phyloP scores from a whole-genome alignment of 352 stramenopile genomes.

The Phytophthora podocarpi region DNA sequence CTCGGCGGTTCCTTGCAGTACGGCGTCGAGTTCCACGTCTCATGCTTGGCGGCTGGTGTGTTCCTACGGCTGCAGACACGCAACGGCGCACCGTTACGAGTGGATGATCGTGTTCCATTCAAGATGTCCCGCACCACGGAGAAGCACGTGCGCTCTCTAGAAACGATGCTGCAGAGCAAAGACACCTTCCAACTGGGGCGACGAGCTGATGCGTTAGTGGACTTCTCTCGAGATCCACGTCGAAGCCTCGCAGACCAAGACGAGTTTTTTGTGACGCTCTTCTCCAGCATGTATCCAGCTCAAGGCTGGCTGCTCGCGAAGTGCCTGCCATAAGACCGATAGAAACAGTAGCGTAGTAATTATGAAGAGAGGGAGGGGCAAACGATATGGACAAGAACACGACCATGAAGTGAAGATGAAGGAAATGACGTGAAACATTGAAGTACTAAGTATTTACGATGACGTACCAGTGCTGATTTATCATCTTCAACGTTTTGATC shows the following conservation, averaged over 20 bases:
- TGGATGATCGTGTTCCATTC: conserved; percentile 77
- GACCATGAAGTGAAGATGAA: too few relatives aligned
- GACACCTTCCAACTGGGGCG: conserved; percentile 78
- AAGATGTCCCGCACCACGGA: conserved; percentile 84
- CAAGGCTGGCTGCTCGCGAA: conserved; percentile 83
- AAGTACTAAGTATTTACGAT: too few relatives aligned
- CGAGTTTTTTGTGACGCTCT: conserved; percentile 86
- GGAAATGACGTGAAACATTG: too few relatives aligned
- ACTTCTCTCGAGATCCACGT: conserved; percentile 63
- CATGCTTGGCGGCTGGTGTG: conserved; percentile 69
- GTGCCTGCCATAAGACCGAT: conserved; percentile 43
- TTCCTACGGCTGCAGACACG: conserved; percentile 84
- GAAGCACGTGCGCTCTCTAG: conserved; percentile 74
- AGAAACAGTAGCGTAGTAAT: conserved; percentile 32
- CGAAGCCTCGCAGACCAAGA: conserved; percentile 85
- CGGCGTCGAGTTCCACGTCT: conserved; percentile 81
- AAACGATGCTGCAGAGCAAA: conserved; percentile 77
- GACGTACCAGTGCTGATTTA: too few relatives aligned
- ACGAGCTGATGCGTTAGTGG: conserved; percentile 75
- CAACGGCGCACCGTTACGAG: conserved; percentile 65
- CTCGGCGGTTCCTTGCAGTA: conserved; percentile 79
- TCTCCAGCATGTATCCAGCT: conserved; percentile 83
- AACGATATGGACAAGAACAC: too few relatives aligned
- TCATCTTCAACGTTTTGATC: too few relatives aligned
- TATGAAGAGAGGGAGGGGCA: conserved; percentile 18